Base-by-base conservation (phyloP, 352 stramenopile species). In the Salisapilia sapeloensis region DNA sequence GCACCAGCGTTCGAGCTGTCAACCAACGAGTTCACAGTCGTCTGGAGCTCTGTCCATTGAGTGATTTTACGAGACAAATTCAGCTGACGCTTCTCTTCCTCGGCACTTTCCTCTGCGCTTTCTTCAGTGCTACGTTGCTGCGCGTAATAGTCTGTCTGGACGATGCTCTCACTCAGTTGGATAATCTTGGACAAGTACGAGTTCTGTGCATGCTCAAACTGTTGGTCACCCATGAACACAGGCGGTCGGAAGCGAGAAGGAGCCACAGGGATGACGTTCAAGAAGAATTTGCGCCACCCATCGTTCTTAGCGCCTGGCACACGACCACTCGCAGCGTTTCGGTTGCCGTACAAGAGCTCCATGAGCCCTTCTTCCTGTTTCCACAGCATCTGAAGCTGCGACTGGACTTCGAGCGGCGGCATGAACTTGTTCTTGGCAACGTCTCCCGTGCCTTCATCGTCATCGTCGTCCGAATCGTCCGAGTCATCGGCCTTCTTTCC, bases 151-250 rank as follows among this genome's bases (percentile, higher is more conserved):
- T 76, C 63, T 13, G 53, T 47, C 50, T 85, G 69, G 26, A 92
- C 62, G 31, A 97, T 82, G 24, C 60, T 69, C 30, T 97, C 87
- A 42, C 93, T 92, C 10, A 93, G 45, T 29, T 70, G 56, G 21
- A 99, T 60, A 44, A 99, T 95, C 50, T 97, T 96, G 28, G 65
- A 78, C 20, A 99, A 50, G 37, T 95, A 92, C 34, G 81, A 53
- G 51, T 98, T 99, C 51, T 98, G 94, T 7, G 92, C 76, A 50
- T 99, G 95, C 56, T 99, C 95, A 29, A 97, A 96, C 35, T 86
- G 75, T 56, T 95, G 86, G 48, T 92, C 93, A 14, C 69, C 92
- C 50, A 99, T 72, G 25, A 95, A 80, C 40, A 97, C 94, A 1
- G 95, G 91, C 13, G 96, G 96, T n/a, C 96, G 84, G 56, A 99